Conservation (phyloP, 2,329 filamentous ascomycete species). For the Bipolaris victoriae region DNA sequence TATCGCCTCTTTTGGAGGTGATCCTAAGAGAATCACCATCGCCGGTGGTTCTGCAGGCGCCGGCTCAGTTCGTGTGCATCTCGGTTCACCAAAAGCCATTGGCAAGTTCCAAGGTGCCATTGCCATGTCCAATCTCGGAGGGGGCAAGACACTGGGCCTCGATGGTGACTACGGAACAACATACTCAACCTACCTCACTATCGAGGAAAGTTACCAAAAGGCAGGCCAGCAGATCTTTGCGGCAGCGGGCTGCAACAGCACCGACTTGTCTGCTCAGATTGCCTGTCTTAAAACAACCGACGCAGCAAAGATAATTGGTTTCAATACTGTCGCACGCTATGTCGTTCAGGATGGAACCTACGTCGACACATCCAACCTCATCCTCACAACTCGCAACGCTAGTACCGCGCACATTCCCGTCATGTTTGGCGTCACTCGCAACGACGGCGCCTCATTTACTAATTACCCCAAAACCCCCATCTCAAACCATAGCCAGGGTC, state of each 20-base stretch:
- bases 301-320: constrained; percentile 49
- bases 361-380: constrained; percentile 58
- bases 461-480: constrained; percentile 55
- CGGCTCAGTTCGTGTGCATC: constrained; percentile 61
- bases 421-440: constrained; percentile 61
- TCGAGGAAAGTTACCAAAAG: constrained; percentile 58
- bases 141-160: constrained; percentile 62
- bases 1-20: constrained; percentile 56
- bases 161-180: constrained; percentile 63
- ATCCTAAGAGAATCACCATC: constrained; percentile 55
- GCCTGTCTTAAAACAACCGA: constrained; percentile 60
- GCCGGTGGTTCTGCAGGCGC: constrained; percentile 60
- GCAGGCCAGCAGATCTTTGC: constrained; percentile 60
- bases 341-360: constrained; percentile 66
- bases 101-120: constrained; percentile 57
- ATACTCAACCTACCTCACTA: constrained; percentile 65
- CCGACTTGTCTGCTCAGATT: constrained; percentile 55
- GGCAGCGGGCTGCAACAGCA: constrained; percentile 59
- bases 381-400: constrained; percentile 52
- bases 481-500: constrained; percentile 51
- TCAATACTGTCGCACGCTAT: constrained; percentile 56
- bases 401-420: constrained; percentile 59
- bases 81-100: constrained; percentile 58
- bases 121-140: constrained; percentile 60
- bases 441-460: constrained; percentile 64